Evolutionary conservation across 1,284 basidiomycete species (phyloP).

Genomic region (Rhizoctonia solani): DNA sequence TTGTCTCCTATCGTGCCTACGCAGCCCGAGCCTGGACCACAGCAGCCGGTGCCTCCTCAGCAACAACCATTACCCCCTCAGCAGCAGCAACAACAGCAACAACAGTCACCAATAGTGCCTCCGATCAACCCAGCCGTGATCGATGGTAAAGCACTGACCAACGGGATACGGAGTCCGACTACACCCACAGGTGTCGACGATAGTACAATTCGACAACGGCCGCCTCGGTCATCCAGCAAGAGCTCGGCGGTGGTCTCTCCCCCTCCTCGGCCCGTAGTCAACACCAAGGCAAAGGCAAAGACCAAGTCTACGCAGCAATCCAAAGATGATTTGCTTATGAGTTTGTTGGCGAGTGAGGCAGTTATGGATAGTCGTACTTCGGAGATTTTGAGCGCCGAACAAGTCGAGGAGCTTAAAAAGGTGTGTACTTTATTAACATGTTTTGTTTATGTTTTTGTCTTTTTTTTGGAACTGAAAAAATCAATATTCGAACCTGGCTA

Average conservation of each 20-base stretch:
- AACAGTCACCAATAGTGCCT: not conserved
- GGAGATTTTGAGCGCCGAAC: conserved; percentile 76
- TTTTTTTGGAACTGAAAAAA: not conserved
- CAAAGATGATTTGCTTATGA: conserved; percentile 75
- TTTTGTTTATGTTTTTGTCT: conserved; percentile 3
- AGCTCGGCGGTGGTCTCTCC: not conserved
- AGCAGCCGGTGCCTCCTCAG: not conserved
- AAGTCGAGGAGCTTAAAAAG: conserved; percentile 91
- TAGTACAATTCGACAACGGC: conserved; percentile 16
- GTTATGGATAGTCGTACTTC: conserved; percentile 78
- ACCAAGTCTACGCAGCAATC: conserved; percentile 36
- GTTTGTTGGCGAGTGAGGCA: conserved; percentile 84
- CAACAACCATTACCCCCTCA: not conserved
- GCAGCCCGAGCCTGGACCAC: too few species aligned
- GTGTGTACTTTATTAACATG: conserved; percentile 56
- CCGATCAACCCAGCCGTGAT: not conserved
- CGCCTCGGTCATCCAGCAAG: conserved; percentile 9
- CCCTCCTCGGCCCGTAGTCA: not conserved
- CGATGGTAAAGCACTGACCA: not conserved
- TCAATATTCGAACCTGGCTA: conserved; percentile 9
- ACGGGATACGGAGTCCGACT: not conserved
- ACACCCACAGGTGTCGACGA: conserved; percentile 5
- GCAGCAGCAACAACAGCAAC: not conserved
- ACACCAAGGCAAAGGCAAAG: not conserved
- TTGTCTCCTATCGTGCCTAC: too few species aligned